phyloP scores from a whole-genome alignment of 2,329 filamentous ascomycete genomes.

The Neofusicoccum laricinum region DNA sequence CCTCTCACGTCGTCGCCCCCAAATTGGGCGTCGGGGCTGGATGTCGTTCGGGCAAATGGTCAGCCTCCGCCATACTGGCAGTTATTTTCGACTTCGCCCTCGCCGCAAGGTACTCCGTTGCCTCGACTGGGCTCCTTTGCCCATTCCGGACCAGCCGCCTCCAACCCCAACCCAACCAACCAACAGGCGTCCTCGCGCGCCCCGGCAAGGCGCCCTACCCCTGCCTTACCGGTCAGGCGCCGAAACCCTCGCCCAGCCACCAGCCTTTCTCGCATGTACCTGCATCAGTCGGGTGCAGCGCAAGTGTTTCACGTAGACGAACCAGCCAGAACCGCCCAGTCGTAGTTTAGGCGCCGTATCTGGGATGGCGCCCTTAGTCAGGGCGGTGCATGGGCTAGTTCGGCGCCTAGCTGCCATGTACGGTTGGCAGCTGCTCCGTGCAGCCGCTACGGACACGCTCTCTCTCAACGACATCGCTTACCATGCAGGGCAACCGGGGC shows the following conservation, averaged over 20 bases:
- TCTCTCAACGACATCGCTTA: background rate
- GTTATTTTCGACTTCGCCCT: no score
- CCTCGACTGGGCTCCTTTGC: no score
- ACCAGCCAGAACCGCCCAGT: background rate
- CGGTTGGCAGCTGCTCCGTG: no score
- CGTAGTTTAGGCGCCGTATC: background rate
- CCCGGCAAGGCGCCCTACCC: slow-evolving; percentile 4
- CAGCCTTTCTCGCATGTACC: background rate
- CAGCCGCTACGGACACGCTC: no score
- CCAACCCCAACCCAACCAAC: background rate
- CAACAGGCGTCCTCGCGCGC: no score
- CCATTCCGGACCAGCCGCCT: no score
- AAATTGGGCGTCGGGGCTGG: background rate
- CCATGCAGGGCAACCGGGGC: background rate
- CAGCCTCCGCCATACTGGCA: no score
- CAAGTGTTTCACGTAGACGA: slow-evolving; percentile 7
- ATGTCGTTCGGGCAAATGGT: no score
- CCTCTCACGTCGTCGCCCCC: background rate
- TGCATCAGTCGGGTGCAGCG: background rate
- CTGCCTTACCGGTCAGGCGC: slow-evolving; percentile 11
- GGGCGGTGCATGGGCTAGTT: background rate
- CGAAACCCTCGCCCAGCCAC: background rate
- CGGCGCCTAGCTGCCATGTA: background rate
- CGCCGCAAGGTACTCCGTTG: no score
- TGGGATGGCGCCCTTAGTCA: background rate